Conservation (phyloP, 148 eudicot genomes). For the Rhododendron griersonianum region DNA sequence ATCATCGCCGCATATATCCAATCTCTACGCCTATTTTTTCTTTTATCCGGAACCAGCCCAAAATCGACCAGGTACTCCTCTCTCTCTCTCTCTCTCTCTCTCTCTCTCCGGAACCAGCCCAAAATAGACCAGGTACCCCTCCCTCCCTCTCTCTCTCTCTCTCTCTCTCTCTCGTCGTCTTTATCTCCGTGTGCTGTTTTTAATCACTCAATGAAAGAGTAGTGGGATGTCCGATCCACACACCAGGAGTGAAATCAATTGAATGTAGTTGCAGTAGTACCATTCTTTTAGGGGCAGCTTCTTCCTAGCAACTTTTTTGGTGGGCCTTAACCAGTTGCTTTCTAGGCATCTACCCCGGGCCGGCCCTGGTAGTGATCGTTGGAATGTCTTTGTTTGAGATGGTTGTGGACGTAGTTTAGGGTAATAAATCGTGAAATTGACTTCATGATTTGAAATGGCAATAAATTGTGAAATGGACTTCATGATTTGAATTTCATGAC, state of each 20-base stretch:
- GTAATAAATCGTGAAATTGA: not conserved
- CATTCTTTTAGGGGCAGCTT: not conserved
- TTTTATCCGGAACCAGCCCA: not conserved
- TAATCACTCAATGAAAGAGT: not conserved
- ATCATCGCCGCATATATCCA: not conserved
- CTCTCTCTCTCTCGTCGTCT: not conserved
- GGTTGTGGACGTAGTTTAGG: not conserved
- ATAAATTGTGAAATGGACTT: no score
- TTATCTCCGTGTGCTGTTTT: not conserved
- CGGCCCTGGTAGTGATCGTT: not conserved
- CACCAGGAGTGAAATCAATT: not conserved
- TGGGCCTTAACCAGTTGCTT: not conserved
- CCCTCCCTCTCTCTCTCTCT: not conserved
- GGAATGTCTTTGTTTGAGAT: not conserved
- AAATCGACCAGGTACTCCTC: not conserved
- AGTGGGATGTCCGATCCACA: not conserved
- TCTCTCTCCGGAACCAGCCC: not conserved
- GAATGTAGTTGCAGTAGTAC: not conserved
- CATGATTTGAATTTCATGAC: not conserved
- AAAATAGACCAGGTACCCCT: not conserved
- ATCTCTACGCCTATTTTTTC: not conserved
- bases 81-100: not conserved
- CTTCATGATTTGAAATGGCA: not conserved
- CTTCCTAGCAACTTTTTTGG: not conserved
- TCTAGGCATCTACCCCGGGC: not conserved